These are phyloP conservation scores for Bertia moriformis DNA, from an alignment of 2,329 filamentous ascomycete species.

Conservation along the genomic window DNA sequence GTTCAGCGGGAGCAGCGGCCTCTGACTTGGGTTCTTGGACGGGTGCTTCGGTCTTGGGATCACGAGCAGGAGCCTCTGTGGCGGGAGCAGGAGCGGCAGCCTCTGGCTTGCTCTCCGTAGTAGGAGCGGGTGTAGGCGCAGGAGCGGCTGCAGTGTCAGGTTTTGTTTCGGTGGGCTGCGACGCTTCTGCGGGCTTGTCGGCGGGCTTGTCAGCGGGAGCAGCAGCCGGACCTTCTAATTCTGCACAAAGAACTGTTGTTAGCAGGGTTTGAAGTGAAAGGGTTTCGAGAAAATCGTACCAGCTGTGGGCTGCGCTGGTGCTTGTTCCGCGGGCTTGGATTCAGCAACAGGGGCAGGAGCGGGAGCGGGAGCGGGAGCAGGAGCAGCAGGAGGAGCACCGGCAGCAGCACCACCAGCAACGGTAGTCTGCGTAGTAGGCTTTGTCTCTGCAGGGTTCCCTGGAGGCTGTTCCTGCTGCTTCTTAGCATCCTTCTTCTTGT, in stretches of 20 bases:
- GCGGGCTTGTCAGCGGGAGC: no score
- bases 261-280: no score
- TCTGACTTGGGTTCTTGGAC: no score
- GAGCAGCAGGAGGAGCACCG: not conserved
- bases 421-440: not conserved
- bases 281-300: not conserved
- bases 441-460: not conserved
- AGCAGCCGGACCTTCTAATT: no score
- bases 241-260: no score
- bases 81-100: not conserved
- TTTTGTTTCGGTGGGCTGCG: not conserved
- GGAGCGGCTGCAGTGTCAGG: not conserved
- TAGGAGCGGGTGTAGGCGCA: no score
- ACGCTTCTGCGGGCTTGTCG: not conserved
- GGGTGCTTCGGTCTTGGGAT: no score
- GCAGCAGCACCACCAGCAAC: not conserved
- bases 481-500: constrained; percentile 12
- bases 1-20: no score
- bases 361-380: not conserved
- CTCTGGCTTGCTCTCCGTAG: not conserved
- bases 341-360: not conserved
- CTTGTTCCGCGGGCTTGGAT: not conserved
- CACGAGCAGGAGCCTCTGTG: not conserved
- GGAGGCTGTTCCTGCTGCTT: constrained; percentile 4
- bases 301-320: not conserved